Base-by-base conservation (phyloP, 192 early-diverging fungal species). In the Spinellus fusiger region DNA sequence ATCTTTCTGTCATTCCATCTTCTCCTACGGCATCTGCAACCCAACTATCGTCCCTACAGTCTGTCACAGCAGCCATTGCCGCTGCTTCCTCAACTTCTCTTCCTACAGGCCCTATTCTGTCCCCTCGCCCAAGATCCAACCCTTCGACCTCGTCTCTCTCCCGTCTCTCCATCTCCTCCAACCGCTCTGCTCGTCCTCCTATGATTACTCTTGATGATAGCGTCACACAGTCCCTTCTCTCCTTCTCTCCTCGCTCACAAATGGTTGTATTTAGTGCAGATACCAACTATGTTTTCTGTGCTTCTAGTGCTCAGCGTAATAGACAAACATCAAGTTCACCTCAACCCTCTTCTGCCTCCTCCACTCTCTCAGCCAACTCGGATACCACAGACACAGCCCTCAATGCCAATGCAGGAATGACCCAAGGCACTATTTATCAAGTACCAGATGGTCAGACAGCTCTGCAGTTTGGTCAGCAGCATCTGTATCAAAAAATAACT, bases 191-290 rank as follows among this genome's bases (percentile, higher is more conserved):
- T 4, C 56, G 25, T 32, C 23, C 20, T 25, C 16, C 22, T 16
- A 49, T 25, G 20, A 47, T 54, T 31, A 28, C 47, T 32, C 1
- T 49, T 4, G 50, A 64, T 28, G 44, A 54, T 29, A 64, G 55
- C 18, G 61, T 64, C 15, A 69, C 55, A 4, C 66, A 69, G 20
- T 57, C 52, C 16, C 15, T 69, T 1, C 48, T 74, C 15, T 56
- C 66, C 4, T 28, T 53, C 27, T 28, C 58, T 33, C 69, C 75
- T 2, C 72, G 73, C 2, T 66, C 75, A n/a, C 77, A 78, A 40
- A 65, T 83, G 51, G 61, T 80, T 6, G 67, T 73, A 13, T 83
- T 80, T 58, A 79, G 73, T 61, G 70, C 53, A 22, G 81, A 83
- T 49, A 83, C 81, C 2, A 75, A 83, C 25, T 74, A 83, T 54